Percentiles rank a stretch among this genome's conserved stretches.
phyloP scores from a whole-genome alignment of 305 asterid species.

The Striga hermonthica region DNA sequence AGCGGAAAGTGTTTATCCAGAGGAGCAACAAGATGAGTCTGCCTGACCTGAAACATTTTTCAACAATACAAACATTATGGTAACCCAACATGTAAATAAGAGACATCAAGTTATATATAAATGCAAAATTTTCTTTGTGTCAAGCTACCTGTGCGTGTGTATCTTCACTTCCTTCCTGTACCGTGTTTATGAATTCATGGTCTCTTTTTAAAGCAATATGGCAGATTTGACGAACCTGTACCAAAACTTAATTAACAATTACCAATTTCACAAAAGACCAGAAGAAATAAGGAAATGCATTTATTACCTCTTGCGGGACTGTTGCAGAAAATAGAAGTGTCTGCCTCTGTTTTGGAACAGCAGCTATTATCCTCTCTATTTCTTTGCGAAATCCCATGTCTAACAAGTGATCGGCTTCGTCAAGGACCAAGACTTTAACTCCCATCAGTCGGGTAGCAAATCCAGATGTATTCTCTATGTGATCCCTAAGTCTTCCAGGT shows the following conservation, averaged over 20 bases:
- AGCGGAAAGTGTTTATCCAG: constrained; percentile 72
- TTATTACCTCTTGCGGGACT: constrained; percentile 70
- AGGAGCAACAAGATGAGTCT: constrained; percentile 75
- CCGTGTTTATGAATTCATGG: constrained; percentile 86
- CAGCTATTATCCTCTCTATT: constrained; percentile 82
- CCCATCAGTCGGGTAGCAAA: constrained; percentile 92
- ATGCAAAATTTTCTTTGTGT: constrained; percentile 4
- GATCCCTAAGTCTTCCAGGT: constrained; percentile 97
- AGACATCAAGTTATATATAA: constrained; percentile 1
- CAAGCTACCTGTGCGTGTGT: constrained; percentile 76
- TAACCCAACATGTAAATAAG: constrained; percentile 9
- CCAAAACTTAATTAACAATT: constrained; percentile 20
- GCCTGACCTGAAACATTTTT: constrained; percentile 62
- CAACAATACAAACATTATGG: constrained; percentile 12
- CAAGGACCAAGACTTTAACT: constrained; percentile 83
- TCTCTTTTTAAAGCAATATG: constrained; percentile 90
- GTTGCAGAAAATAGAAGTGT: constrained; percentile 97
- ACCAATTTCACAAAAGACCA: constrained; percentile 21
- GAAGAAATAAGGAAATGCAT: constrained; percentile 10
- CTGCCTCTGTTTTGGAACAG: constrained; percentile 97
- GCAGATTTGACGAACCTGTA: constrained; percentile 90
- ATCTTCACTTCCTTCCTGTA: constrained; percentile 89
- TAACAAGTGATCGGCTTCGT: constrained; percentile 95
- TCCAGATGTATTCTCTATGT: constrained; percentile 87
- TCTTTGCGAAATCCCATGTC: constrained; percentile 98